Evolutionary conservation across 2,329 filamentous ascomycete genomes (phyloP), one percentile per base, ranked within the genome.

Genomic region (Beauveria asiatica): DNA sequence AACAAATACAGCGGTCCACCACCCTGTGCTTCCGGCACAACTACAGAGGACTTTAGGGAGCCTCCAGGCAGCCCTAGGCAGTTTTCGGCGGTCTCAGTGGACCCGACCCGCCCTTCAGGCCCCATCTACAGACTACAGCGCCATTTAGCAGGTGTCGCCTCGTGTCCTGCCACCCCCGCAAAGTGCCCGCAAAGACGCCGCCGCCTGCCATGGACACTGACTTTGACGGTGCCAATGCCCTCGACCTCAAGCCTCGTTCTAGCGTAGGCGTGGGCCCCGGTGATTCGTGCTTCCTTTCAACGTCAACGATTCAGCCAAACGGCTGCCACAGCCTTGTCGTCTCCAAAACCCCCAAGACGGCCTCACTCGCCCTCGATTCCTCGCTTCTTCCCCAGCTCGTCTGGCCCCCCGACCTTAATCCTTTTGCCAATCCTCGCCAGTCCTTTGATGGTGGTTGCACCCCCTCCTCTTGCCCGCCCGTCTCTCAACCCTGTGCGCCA

Each of bases 331-430:
- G 57, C 57, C 41, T 53, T 9, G 57, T 30, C 49, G 49, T 39
- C 41, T 25, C 49, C 57, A 42, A 37, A 41, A 16, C 5, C 19
- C 41, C 41, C 41, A 59, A 59, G 48, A 45, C n/a, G 13, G 13
- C 25, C 25, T 53, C 57, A 13, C 27, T 59, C 19, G 19, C 30
- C 16, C 30, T 53, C 19, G 42, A 59, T 21, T 48, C 57, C 5
- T 59, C 57, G 23, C 19, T 54, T 8, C 30, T 54, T 17, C 50
- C 23, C 21, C 57, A 53, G 10, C 49, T 59, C 25, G 49, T 54
- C 42, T 59, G 57, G 57, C 57, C 57, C 3, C 7, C 42, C 30
- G 13, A 51, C 39, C 46, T 37, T 64, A 52, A 61, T 39, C 52
- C 59, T 8, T 61, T 61, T 57, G 52, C 59, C 16, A 39, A 51